phyloP scores from a whole-genome alignment of 139 green algal genomes.

The Ettlia oleoabundans region DNA sequence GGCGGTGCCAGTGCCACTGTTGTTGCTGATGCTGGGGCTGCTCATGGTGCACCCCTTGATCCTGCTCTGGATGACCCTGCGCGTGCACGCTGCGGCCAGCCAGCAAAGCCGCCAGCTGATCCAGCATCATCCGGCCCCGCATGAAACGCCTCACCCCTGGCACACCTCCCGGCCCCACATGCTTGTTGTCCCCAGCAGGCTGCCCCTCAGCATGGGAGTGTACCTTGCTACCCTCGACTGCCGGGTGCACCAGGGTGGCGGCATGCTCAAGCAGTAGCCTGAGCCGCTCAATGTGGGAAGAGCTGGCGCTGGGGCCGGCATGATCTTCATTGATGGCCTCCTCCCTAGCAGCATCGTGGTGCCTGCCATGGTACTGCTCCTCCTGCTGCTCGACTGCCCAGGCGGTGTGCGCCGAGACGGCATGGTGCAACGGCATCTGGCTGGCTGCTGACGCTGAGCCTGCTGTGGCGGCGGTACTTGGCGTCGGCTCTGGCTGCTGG shows the following conservation, averaged over 20 bases:
- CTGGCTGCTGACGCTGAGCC: neutral
- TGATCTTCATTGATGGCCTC: neutral
- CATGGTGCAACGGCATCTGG: neutral
- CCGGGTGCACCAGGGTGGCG: neutral
- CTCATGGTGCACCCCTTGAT: too few relatives aligned
- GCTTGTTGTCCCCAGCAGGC: neutral
- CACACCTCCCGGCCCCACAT: too few relatives aligned
- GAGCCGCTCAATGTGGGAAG: slow-evolving; percentile 6
- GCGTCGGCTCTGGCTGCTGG: neutral
- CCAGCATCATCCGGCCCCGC: neutral
- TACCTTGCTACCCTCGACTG: neutral
- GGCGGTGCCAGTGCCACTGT: neutral
- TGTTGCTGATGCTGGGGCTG: neutral
- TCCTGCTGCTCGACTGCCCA: neutral
- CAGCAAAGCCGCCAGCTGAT: slow-evolving; percentile 1
- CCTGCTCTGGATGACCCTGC: too few relatives aligned
- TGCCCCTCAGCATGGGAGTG: neutral
- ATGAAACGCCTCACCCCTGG: too few relatives aligned
- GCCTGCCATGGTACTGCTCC: neutral
- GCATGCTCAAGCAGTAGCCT: neutral
- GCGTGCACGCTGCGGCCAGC: neutral
- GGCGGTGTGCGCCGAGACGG: neutral
- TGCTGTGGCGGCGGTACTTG: neutral
- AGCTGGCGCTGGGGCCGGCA: neutral
- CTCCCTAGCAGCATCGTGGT: neutral